Percentiles rank a stretch among this genome's conserved stretches.
Evolutionary conservation across 805 yeast species (phyloP).

Genomic region (Danielia oregonensis): DNA sequence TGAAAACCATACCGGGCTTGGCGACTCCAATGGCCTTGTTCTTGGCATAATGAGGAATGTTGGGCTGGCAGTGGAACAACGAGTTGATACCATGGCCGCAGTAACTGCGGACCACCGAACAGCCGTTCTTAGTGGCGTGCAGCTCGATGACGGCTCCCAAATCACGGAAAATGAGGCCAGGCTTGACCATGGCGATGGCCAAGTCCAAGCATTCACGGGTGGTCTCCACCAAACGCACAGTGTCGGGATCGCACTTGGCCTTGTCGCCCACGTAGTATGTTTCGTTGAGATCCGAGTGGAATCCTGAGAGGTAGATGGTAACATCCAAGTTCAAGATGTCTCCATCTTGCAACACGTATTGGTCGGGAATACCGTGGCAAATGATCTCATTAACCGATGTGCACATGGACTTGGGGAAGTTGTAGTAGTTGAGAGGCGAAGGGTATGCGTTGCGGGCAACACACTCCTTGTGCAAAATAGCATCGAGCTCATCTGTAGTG

Average conservation of each 20-base stretch:
- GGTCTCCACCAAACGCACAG: slow-evolving; percentile 83
- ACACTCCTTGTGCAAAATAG: slow-evolving; percentile 81
- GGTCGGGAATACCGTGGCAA: slow-evolving; percentile 97
- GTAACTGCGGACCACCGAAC: slow-evolving; percentile 85
- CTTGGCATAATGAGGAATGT: slow-evolving; percentile 88
- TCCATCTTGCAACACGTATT: slow-evolving; percentile 82
- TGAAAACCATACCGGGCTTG: slow-evolving; percentile 94
- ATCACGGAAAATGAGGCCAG: slow-evolving; percentile 84
- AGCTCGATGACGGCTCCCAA: slow-evolving; percentile 85
- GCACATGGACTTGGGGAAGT: slow-evolving; percentile 89
- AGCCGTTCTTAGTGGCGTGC: slow-evolving; percentile 71
- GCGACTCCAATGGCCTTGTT: slow-evolving; percentile 92
- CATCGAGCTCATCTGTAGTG: slow-evolving; percentile 91
- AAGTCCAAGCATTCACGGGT: slow-evolving; percentile 82
- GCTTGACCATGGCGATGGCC: slow-evolving; percentile 84
- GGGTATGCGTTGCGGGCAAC: slow-evolving; percentile 89
- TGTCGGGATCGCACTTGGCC: slow-evolving; percentile 71
- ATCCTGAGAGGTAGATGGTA: slow-evolving; percentile 78
- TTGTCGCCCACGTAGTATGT: slow-evolving; percentile 95
- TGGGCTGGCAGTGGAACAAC: slow-evolving; percentile 89
- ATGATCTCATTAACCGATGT: slow-evolving; percentile 93
- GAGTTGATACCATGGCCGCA: slow-evolving; percentile 92
- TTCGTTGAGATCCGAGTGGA: slow-evolving; percentile 93
- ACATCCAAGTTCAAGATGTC: slow-evolving; percentile 92
- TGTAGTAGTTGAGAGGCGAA: slow-evolving; percentile 90